Conservation (phyloP, 352 stramenopile species). For the Pythium inflatum region DNA sequence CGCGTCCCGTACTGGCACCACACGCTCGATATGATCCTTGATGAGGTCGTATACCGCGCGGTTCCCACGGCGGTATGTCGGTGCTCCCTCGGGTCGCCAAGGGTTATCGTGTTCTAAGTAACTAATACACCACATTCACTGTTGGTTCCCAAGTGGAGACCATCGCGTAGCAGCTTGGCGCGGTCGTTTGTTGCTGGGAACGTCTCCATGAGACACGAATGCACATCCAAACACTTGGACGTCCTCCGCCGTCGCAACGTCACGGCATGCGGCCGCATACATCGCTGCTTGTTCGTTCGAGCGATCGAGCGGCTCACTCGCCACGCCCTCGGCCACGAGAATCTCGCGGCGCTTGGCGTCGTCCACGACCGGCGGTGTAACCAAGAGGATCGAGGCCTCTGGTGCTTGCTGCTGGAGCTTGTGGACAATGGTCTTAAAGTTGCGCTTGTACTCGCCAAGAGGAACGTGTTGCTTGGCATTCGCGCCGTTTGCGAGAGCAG, state of each 20-base stretch:
- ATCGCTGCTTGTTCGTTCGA: background rate
- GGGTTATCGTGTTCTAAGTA: too few species aligned
- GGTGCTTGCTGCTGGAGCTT: conserved; percentile 29
- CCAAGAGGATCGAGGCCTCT: background rate
- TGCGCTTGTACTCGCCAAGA: conserved; percentile 43
- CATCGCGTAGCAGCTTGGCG: background rate
- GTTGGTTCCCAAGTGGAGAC: conserved; percentile 22
- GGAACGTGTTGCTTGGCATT: conserved; percentile 50
- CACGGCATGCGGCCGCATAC: background rate
- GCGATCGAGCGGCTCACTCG: conserved; percentile 5
- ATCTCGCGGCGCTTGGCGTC: background rate
- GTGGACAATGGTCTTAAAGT: conserved; percentile 41
- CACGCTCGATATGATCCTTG: too few species aligned
- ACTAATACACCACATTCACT: too few species aligned
- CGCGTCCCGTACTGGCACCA: too few species aligned
- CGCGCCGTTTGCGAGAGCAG: conserved; percentile 20
- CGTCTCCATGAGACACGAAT: background rate
- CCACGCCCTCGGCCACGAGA: background rate
- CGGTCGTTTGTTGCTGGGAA: background rate
- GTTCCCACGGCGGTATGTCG: too few species aligned
- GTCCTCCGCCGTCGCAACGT: too few species aligned
- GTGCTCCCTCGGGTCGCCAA: too few species aligned
- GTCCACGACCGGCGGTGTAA: conserved; percentile 17
- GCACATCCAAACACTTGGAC: background rate
- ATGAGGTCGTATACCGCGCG: too few species aligned